phyloP scores from a whole-genome alignment of 139 green algal genomes.

The Chlorella sp. region DNA sequence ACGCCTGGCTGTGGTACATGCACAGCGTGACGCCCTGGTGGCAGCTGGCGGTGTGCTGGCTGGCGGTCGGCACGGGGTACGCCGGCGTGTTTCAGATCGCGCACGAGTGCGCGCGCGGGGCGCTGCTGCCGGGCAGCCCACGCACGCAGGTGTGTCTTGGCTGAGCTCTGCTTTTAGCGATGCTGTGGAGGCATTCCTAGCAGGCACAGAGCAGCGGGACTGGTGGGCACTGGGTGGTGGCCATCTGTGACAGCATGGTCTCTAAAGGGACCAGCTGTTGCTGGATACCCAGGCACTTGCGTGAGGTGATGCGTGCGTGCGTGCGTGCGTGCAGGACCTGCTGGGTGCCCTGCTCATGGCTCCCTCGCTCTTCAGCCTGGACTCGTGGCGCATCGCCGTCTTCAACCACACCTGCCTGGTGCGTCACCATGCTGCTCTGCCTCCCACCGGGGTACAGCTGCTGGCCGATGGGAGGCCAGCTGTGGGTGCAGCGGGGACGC shows the following conservation, averaged over 20 bases:
- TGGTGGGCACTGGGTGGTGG: neutral
- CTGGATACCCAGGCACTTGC: no score
- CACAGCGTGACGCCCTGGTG: conserved; percentile 36
- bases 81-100: conserved; percentile 43
- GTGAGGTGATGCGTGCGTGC: neutral
- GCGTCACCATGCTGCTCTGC: neutral
- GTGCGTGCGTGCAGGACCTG: conserved; percentile 10
- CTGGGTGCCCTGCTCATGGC: conserved; percentile 42
- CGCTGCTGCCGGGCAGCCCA: conserved; percentile 21
- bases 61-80: conserved; percentile 44
- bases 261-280: no score
- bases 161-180: neutral
- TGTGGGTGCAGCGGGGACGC: no score
- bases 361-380: conserved; percentile 32
- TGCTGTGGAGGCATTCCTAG: neutral
- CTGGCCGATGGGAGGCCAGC: no score
- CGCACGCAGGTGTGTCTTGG: conserved; percentile 10
- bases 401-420: conserved; percentile 19
- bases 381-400: conserved; percentile 18
- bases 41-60: conserved; percentile 30
- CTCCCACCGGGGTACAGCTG: no score
- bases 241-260: neutral
- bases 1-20: conserved; percentile 36
- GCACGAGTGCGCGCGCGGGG: conserved; percentile 33
- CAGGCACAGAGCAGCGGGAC: no score